phyloP scores from a whole-genome alignment of 768 basidiomycete genomes.

The Mycena alexandri region DNA sequence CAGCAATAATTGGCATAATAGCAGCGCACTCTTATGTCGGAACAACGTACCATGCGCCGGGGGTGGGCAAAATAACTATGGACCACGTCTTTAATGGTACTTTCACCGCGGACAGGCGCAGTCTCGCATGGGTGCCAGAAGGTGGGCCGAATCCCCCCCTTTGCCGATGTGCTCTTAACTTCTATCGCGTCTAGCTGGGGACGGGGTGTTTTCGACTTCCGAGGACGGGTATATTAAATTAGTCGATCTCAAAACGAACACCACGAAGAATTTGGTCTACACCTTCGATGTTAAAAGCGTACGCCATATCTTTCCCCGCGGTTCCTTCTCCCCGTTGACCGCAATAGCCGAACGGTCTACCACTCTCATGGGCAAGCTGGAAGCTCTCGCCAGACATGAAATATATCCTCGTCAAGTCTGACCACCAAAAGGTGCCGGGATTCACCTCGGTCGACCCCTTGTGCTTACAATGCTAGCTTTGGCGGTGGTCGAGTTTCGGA shows the following conservation, averaged over 20 bases:
- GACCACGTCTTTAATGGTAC: conserved; percentile 96
- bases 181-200: conserved; percentile 83
- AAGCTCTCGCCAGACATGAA: conserved; percentile 92
- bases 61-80: conserved; percentile 79
- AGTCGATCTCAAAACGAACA: conserved; percentile 83
- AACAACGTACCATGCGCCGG: conserved; percentile 62
- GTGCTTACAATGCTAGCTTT: conserved; percentile 72
- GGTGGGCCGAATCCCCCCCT: conserved; percentile 60
- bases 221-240: conserved; percentile 78
- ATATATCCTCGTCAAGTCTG: conserved; percentile 85
- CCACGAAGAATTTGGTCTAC: conserved; percentile 71
- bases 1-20: conserved; percentile 80
- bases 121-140: conserved; percentile 91
- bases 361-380: conserved; percentile 72
- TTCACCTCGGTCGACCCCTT: not conserved
- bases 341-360: conserved; percentile 65
- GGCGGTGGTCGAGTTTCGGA: conserved; percentile 91
- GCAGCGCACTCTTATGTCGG: conserved; percentile 82
- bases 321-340: conserved; percentile 25
- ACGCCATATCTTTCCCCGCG: conserved; percentile 36
- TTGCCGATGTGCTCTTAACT: not conserved
- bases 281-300: conserved; percentile 76
- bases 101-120: conserved; percentile 63
- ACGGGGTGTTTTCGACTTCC: conserved; percentile 87
- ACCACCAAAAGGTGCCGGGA: conserved; percentile 73